phyloP scores from a whole-genome alignment of 2,329 filamentous ascomycete species.

The Xylaria digitata region DNA sequence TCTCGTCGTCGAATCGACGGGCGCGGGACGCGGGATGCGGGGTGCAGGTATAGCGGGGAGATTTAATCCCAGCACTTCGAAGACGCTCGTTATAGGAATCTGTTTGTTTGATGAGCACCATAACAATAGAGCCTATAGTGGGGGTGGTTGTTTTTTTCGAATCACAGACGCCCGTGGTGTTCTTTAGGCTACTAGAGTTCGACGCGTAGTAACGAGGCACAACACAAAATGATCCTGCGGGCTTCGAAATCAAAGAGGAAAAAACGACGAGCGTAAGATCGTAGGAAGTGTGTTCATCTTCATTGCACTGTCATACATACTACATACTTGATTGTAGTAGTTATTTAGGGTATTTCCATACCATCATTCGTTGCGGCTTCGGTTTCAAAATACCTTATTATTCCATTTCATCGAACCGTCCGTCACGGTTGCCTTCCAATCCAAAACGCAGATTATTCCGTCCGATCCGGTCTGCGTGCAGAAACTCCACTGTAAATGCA shows the following conservation, averaged over 20 bases:
- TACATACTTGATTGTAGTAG: background rate
- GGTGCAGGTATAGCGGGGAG: slow-evolving; percentile 11
- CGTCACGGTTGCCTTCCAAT: slow-evolving; percentile 15
- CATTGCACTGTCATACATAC: slow-evolving; percentile 2
- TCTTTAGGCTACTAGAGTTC: too few species aligned
- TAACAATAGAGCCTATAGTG: too few species aligned
- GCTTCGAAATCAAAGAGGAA: too few species aligned
- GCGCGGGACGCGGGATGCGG: background rate
- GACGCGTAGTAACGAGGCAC: too few species aligned
- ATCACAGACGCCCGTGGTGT: too few species aligned
- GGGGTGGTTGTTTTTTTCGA: too few species aligned
- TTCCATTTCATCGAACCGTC: slow-evolving; percentile 13
- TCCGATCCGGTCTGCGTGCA: slow-evolving; percentile 19
- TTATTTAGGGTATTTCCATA: background rate
- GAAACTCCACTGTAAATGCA: slow-evolving; percentile 39
- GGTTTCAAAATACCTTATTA: slow-evolving; percentile 25
- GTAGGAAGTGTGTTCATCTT: background rate
- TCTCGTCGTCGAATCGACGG: background rate
- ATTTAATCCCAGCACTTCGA: background rate
- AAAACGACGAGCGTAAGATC: background rate
- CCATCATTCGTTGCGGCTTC: slow-evolving; percentile 15
- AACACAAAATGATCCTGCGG: too few species aligned
- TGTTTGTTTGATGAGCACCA: too few species aligned
- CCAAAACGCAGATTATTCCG: slow-evolving; percentile 28
- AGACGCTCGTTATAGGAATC: too few species aligned